Evolutionary conservation across 1,284 basidiomycete species (phyloP), one percentile per base, ranked within the genome.

Genomic region (Trametes hirsuta): DNA sequence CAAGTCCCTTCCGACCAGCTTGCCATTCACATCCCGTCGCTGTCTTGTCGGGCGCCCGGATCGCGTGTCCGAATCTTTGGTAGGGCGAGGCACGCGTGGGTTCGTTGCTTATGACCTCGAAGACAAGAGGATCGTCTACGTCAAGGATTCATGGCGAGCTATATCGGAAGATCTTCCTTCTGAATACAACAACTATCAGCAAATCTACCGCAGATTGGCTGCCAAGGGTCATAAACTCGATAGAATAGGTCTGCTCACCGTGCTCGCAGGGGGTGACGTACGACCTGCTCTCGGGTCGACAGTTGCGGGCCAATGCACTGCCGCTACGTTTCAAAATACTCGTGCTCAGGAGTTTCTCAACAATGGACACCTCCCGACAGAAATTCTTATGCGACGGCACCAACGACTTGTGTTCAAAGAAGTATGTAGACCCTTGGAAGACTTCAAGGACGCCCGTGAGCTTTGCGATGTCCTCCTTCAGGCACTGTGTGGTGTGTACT

Each of bases 91-190:
- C 24, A 57, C 55, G 9, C 46, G 47, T 6, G 47, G 55, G 8
- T 57, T 48, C 30, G 34, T 50, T 8, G 55, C 47, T 8, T 51
- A 40, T 6, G 48, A 51, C 34, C 21, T 51, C 40, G 15, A 14
- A 11, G 21, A 21, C 8, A 35, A 45, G 34, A 35, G 18, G 9
- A n/a, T 25, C 39, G 41, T 57, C 1, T 57, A 51, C 22, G 18
- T 57, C 37, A 57, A 57, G 47, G 55, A 57, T n/a, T 37, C 14
- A 21, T 57, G 55, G 55, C 34, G 55, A 10, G 30, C 39, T 3
- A 12, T 40, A 4, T 4, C n/a, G 14, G 11, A 40, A 18, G 39
- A 18, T 12, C 4, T 12, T 14, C 39, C n/a, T 12, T n/a, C 12
- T 14, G 45, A 22, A 18, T 40, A 14, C 39, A 12, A 40, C 11